These are phyloP conservation scores for Pichia scutulata DNA, from an alignment of 805 yeast genomes.

Conservation along the genomic window DNA sequence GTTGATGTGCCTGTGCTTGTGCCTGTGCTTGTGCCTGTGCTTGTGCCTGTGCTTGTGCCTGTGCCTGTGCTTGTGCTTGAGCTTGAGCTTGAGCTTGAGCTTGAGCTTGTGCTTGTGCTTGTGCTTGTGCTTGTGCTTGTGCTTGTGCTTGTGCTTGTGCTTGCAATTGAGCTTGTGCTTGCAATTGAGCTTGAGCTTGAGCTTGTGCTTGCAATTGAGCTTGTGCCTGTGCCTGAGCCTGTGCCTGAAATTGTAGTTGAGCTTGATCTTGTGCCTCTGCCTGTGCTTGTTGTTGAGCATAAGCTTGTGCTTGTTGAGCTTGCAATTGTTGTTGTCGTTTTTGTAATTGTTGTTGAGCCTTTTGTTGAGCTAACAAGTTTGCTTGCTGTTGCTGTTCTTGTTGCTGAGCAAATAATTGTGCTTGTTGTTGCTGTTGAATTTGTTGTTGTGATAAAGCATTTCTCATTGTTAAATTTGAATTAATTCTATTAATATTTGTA, in stretches of 20 bases:
- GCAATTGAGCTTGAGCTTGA: no score
- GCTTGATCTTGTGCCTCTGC: no score
- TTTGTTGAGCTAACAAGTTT: slow-evolving; percentile 10
- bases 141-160: slow-evolving; percentile 12
- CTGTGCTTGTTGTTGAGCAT: slow-evolving; percentile 13
- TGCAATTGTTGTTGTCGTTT: slow-evolving; percentile 12
- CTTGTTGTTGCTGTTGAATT: slow-evolving; percentile 13
- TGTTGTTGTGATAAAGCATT: background rate
- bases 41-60: slow-evolving; percentile 14
- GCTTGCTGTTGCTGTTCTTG: slow-evolving; percentile 11
- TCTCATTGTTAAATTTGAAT: background rate
- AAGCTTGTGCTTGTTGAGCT: slow-evolving; percentile 10
- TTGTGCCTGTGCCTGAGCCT: no score
- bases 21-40: slow-evolving; percentile 11
- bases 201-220: no score
- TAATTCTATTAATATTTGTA: background rate
- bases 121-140: slow-evolving; percentile 12
- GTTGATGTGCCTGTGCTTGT: slow-evolving; percentile 6
- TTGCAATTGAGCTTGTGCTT: slow-evolving; percentile 9
- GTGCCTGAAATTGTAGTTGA: no score
- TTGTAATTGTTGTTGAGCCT: slow-evolving; percentile 11
- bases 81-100: background rate
- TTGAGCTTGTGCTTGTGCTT: no score
- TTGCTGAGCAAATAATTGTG: slow-evolving; percentile 11
- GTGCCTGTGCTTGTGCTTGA: slow-evolving; percentile 11